phyloP scores from a whole-genome alignment of 352 stramenopile genomes.

The Thalassiosira sp. region DNA sequence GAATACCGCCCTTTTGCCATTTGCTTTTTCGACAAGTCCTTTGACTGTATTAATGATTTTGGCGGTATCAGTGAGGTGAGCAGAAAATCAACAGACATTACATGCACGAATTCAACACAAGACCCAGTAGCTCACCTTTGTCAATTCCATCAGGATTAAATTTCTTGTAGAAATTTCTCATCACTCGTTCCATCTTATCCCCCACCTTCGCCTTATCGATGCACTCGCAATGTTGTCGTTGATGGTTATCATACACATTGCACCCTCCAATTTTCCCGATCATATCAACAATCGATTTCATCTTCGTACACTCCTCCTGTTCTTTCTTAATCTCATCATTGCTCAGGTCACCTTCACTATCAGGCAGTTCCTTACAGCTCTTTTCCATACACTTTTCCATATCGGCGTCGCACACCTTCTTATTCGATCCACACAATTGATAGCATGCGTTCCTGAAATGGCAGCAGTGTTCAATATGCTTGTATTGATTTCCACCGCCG shows the following conservation, averaged over 20 bases:
- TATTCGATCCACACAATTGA: constrained; percentile 54
- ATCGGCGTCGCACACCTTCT: constrained; percentile 44
- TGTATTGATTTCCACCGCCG: constrained; percentile 7
- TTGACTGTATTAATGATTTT: no score
- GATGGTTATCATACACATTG: constrained; percentile 33
- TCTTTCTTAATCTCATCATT: constrained; percentile 28
- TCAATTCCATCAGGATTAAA: constrained; percentile 38
- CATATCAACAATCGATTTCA: constrained; percentile 21
- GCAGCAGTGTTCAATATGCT: constrained; percentile 48
- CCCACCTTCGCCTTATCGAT: constrained; percentile 11
- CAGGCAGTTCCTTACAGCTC: constrained; percentile 16
- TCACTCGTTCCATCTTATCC: constrained; percentile 13
- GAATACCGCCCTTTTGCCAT: constrained; percentile 51
- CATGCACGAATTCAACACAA: no score
- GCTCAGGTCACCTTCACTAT: no score
- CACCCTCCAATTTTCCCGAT: constrained; percentile 42
- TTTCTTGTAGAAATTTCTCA: constrained; percentile 62
- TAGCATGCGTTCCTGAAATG: constrained; percentile 56
- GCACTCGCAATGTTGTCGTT: constrained; percentile 44
- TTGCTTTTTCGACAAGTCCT: constrained; percentile 44
- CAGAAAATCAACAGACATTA: no score
- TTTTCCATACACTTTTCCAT: constrained; percentile 49
- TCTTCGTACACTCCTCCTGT: constrained; percentile 11
- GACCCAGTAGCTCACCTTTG: no score
- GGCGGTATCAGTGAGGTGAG: no score